phyloP scores from a whole-genome alignment of 2,329 filamentous ascomycete species.

The Cordyceps javanica region DNA sequence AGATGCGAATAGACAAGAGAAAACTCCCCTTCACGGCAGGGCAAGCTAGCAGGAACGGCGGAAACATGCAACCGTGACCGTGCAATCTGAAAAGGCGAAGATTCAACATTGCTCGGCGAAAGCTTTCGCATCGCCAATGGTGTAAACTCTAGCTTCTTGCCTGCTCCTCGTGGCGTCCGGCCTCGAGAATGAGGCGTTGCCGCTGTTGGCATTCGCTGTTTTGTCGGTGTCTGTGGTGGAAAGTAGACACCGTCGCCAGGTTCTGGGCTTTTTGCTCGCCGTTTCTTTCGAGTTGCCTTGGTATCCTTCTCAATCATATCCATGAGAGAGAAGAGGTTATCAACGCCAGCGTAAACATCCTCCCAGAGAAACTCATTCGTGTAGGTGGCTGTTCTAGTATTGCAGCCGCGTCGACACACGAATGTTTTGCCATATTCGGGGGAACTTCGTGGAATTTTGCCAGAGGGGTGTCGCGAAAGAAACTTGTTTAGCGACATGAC shows the following conservation, averaged over 20 bases:
- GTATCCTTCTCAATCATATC: constrained; percentile 66
- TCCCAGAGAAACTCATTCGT: constrained; percentile 93
- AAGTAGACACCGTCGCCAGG: constrained; percentile 26
- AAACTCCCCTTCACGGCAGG: constrained; percentile 90
- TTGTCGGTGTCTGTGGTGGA: constrained; percentile 33
- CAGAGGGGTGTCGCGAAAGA: constrained; percentile 62
- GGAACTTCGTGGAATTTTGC: constrained; percentile 65
- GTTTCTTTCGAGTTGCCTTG: constrained; percentile 50
- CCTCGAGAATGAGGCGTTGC: constrained; percentile 27
- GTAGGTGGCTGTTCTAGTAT: constrained; percentile 81
- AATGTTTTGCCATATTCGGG: constrained; percentile 80
- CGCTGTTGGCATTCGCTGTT: constrained; percentile 23
- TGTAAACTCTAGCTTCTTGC: constrained; percentile 86
- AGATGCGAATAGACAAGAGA: constrained; percentile 87
- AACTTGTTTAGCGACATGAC: constrained; percentile 71
- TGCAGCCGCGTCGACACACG: constrained; percentile 82
- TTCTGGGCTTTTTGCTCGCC: constrained; percentile 26
- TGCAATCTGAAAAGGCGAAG: constrained; percentile 87
- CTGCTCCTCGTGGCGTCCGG: constrained; percentile 24
- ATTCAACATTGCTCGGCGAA: constrained; percentile 65
- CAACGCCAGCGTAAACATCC: constrained; percentile 64
- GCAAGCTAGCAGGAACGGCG: constrained; percentile 80
- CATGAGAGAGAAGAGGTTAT: constrained; percentile 58
- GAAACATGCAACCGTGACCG: constrained; percentile 88
- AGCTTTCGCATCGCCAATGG: constrained; percentile 85